Evolutionary conservation across 129 eudicot genomes (phyloP).

Genomic region (Lactuca saligna): DNA sequence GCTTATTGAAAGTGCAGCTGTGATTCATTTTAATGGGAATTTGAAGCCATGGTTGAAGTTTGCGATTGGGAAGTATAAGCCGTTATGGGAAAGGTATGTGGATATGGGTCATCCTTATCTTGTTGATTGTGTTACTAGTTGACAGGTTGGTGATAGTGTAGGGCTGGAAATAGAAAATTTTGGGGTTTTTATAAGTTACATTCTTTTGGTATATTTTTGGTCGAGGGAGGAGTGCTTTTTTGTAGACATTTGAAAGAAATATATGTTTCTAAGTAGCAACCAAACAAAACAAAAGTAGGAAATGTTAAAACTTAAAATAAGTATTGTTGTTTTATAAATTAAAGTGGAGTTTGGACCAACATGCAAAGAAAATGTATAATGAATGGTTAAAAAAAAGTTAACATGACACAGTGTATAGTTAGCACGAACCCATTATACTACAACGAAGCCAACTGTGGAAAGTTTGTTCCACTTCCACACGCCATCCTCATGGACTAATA

Average conservation of each 20-base stretch:
- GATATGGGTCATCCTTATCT: constrained; percentile 58
- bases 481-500: too few species aligned
- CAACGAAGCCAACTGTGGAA: too few species aligned
- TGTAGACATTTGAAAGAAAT: constrained; percentile 33
- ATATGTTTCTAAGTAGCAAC: constrained; percentile 1
- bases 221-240: constrained; percentile 22
- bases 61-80: constrained; percentile 62
- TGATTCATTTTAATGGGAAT: constrained; percentile 79
- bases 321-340: too few species aligned
- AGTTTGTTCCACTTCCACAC: too few species aligned
- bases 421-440: too few species aligned
- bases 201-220: constrained; percentile 23
- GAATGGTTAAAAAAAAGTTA: neutral
- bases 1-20: constrained; percentile 88
- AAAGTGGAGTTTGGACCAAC: neutral
- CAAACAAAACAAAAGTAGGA: neutral
- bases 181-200: constrained; percentile 21
- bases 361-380: neutral
- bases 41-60: constrained; percentile 95
- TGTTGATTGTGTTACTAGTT: constrained; percentile 57
- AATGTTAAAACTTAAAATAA: too few species aligned
- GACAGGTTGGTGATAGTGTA: constrained; percentile 30
- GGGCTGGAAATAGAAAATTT: constrained; percentile 24
- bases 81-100: constrained; percentile 76
- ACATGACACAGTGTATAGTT: neutral